These are phyloP conservation scores for Chaetomiaceae sp. DNA, from an alignment of 2,329 filamentous ascomycete species.

Conservation along the genomic window DNA sequence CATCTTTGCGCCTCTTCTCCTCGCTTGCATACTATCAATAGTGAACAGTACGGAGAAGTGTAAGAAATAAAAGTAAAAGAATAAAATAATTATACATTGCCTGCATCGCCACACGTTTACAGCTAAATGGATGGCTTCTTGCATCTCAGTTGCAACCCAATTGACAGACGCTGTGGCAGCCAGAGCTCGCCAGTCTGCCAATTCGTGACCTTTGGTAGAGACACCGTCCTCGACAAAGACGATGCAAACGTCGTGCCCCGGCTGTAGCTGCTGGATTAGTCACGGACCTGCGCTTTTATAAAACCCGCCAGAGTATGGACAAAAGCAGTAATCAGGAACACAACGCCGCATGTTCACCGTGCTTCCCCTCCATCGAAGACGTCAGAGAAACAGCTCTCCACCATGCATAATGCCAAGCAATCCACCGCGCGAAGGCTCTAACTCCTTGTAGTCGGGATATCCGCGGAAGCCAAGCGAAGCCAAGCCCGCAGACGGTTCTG, in stretches of 20 bases:
- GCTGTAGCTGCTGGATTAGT: not conserved
- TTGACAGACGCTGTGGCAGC: too few species aligned
- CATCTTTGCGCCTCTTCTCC: too few species aligned
- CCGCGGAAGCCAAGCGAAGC: not conserved
- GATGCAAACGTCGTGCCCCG: not conserved
- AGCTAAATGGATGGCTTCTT: too few species aligned
- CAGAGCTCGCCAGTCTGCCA: too few species aligned
- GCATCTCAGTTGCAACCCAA: too few species aligned
- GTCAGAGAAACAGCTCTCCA: not conserved
- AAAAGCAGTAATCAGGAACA: constrained; percentile 4
- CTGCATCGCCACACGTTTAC: too few species aligned
- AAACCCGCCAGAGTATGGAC: not conserved
- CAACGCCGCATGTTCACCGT: not conserved
- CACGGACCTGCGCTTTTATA: not conserved
- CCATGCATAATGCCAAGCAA: not conserved
- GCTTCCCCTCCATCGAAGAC: not conserved
- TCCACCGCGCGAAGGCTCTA: not conserved
- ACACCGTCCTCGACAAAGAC: too few species aligned
- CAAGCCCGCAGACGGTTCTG: not conserved
- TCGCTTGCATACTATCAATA: too few species aligned
- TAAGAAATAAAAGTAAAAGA: too few species aligned
- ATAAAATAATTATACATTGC: too few species aligned
- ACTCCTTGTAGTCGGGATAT: not conserved
- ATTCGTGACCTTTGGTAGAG: too few species aligned
- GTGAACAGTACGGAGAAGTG: too few species aligned